phyloP scores from a whole-genome alignment of 257 asterid species.

The Catharanthus roseus region DNA sequence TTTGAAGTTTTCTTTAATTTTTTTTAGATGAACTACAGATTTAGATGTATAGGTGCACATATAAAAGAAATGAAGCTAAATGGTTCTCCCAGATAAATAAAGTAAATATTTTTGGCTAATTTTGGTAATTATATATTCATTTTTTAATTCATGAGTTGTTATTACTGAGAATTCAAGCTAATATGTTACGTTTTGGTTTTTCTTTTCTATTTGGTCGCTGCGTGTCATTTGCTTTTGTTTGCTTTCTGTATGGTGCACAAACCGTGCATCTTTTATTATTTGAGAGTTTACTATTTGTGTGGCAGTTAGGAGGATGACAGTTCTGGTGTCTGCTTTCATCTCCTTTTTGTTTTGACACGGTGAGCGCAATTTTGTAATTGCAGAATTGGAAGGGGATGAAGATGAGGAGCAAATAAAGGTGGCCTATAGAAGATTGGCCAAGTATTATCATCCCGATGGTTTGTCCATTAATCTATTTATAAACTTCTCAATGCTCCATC shows the following conservation, averaged over 20 bases:
- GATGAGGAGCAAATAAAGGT: slow-evolving; percentile 84
- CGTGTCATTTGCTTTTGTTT: neutral
- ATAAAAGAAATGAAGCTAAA: slow-evolving; percentile 3
- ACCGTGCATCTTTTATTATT: neutral
- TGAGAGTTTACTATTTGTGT: neutral
- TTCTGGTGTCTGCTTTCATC: neutral
- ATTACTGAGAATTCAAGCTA: neutral
- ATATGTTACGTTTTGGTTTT: neutral
- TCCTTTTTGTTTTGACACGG: neutral
- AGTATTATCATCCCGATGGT: slow-evolving; percentile 99
- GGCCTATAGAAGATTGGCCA: slow-evolving; percentile 86
- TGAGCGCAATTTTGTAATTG: slow-evolving; percentile 18
- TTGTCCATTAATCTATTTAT: slow-evolving; percentile 29
- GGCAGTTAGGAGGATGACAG: neutral
- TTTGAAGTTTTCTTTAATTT: neutral
- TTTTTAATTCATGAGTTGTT: neutral
- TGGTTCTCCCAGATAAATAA: neutral
- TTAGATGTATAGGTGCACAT: neutral
- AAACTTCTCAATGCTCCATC: neutral
- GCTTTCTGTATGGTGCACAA: neutral
- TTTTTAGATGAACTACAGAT: neutral
- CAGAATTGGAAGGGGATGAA: slow-evolving; percentile 88
- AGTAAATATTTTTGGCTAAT: neutral
- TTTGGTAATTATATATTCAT: neutral
- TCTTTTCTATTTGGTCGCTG: neutral